Conservation (phyloP, 1,284 basidiomycete species). For the Heterobasidion irregulare region DNA sequence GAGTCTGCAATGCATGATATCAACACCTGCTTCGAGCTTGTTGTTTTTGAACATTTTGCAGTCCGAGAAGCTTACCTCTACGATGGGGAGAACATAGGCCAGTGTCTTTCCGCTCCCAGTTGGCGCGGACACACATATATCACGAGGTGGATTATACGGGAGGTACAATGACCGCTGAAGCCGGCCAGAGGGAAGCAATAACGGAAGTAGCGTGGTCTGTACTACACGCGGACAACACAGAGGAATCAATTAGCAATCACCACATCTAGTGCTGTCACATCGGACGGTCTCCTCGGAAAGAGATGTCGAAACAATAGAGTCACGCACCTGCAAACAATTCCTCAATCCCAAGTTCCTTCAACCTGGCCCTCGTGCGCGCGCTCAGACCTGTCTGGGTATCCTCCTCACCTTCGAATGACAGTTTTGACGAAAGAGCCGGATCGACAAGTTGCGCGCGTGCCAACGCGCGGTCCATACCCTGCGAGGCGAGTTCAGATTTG, state of each 20-base stretch:
- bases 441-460: constrained; percentile 67
- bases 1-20: constrained; percentile 35
- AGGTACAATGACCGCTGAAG: constrained; percentile 51
- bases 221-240: constrained; percentile 37
- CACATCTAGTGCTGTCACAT: not conserved
- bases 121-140: constrained; percentile 95
- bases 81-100: constrained; percentile 87
- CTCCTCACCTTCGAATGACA: constrained; percentile 34
- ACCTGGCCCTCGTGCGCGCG: constrained; percentile 50
- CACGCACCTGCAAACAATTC: constrained; percentile 82
- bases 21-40: not conserved
- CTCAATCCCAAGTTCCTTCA: constrained; percentile 69
- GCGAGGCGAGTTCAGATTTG: constrained; percentile 56
- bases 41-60: constrained; percentile 2
- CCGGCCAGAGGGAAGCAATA: constrained; percentile 46
- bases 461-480: constrained; percentile 73
- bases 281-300: not conserved
- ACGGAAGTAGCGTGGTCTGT: constrained; percentile 77
- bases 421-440: constrained; percentile 36
- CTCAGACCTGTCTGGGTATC: constrained; percentile 43
- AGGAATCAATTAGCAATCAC: not conserved
- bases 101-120: constrained; percentile 97
- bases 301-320: not conserved
- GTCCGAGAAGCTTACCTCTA: constrained; percentile 52
- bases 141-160: constrained; percentile 64